Evolutionary conservation across 306 rosid species (phyloP).

Genomic region (Corylus americana): DNA sequence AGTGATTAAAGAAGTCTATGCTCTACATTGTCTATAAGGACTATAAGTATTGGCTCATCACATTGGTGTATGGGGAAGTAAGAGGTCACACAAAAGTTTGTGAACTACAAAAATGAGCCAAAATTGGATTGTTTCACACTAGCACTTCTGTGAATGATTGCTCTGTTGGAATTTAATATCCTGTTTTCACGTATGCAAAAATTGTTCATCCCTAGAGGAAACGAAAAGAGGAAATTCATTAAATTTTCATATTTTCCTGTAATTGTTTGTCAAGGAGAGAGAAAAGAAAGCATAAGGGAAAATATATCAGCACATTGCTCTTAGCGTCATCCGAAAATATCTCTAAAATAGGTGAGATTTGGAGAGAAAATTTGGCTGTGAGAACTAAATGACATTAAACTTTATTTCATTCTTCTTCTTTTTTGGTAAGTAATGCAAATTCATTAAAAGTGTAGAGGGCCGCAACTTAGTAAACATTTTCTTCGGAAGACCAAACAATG

Average conservation of each 20-base stretch:
- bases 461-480: too few species aligned
- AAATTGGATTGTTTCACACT: not conserved
- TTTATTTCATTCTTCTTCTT: not conserved
- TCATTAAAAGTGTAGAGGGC: too few species aligned
- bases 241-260: not conserved
- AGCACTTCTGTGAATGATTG: not conserved
- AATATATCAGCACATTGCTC: not conserved
- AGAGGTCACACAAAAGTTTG: not conserved
- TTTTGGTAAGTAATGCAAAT: too few species aligned
- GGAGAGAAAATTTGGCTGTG: not conserved
- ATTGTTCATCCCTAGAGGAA: not conserved
- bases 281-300: not conserved
- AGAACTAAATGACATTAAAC: not conserved
- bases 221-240: not conserved
- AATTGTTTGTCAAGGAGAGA: not conserved
- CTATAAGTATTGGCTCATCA: not conserved
- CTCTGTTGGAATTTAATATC: not conserved
- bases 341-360: not conserved
- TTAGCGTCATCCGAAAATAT: not conserved
- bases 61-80: not conserved
- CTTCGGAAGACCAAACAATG: too few species aligned
- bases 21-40: not conserved
- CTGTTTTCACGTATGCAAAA: not conserved
- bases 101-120: not conserved
- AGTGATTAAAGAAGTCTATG: not conserved